These are phyloP conservation scores for Acacia confusa DNA, from an alignment of 306 rosid genomes.

Conservation along the genomic window DNA sequence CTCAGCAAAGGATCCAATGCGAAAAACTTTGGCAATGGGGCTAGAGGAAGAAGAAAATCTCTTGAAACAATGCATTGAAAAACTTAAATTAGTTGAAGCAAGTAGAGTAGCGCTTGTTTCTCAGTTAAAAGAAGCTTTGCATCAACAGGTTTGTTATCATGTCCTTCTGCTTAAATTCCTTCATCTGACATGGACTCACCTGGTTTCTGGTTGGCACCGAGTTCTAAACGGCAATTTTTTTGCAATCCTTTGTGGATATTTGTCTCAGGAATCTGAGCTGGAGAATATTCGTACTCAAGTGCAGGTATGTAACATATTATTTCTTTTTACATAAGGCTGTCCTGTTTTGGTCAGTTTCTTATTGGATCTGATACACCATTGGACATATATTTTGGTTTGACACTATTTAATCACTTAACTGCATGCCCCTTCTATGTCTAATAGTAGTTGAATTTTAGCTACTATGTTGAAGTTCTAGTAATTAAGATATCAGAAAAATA, in stretches of 20 bases:
- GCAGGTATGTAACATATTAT: slow-evolving; percentile 61
- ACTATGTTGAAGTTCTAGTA: slow-evolving; percentile 15
- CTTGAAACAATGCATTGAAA: slow-evolving; percentile 72
- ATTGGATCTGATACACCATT: slow-evolving; percentile 5
- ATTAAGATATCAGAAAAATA: neutral
- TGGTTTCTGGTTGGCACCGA: slow-evolving; percentile 18
- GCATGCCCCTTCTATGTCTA: neutral
- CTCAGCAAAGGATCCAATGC: slow-evolving; percentile 86
- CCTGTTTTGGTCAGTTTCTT: slow-evolving; percentile 20
- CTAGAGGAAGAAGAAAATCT: slow-evolving; percentile 74
- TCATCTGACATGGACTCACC: neutral
- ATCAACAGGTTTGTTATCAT: slow-evolving; percentile 63
- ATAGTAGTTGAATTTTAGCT: slow-evolving; percentile 19
- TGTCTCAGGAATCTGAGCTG: slow-evolving; percentile 78
- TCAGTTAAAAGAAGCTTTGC: slow-evolving; percentile 83
- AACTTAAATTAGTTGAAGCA: slow-evolving; percentile 71
- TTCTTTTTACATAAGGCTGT: slow-evolving; percentile 13
- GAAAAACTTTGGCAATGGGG: slow-evolving; percentile 66
- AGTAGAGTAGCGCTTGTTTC: slow-evolving; percentile 74
- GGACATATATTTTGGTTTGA: slow-evolving; percentile 26
- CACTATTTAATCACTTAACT: slow-evolving; percentile 21
- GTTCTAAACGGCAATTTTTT: slow-evolving; percentile 26
- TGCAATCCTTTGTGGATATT: slow-evolving; percentile 21
- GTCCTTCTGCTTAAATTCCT: neutral
- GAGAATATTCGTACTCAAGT: slow-evolving; percentile 82